phyloP scores from a whole-genome alignment of 495 filamentous ascomycete genomes.

The Choiromyces venosus region DNA sequence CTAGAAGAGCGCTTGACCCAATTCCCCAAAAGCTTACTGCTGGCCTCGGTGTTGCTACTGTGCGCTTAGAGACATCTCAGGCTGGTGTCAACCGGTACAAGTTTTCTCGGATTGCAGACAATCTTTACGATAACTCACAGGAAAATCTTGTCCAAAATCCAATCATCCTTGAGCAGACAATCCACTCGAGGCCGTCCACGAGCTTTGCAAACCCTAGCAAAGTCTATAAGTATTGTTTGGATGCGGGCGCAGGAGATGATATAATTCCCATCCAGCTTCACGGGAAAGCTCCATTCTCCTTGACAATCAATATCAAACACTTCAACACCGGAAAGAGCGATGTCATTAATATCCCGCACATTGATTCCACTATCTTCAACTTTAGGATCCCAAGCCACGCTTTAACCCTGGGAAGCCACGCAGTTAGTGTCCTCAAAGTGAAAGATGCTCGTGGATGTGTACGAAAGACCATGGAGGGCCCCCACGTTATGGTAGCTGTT shows the following conservation, averaged over 20 bases:
- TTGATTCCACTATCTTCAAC: constrained; percentile 65
- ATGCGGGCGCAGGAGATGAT: constrained; percentile 72
- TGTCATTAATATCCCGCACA: constrained; percentile 67
- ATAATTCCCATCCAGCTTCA: constrained; percentile 76
- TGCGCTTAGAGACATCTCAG: constrained; percentile 76
- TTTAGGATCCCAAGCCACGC: constrained; percentile 75
- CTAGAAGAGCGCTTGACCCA: constrained; percentile 25
- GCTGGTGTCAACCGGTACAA: constrained; percentile 79
- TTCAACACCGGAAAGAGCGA: constrained; percentile 73
- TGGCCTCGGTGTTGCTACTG: constrained; percentile 62
- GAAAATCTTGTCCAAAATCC: constrained; percentile 53
- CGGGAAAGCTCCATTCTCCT: constrained; percentile 78
- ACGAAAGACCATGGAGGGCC: constrained; percentile 60
- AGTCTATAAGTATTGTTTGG: constrained; percentile 88
- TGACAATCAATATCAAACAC: constrained; percentile 90
- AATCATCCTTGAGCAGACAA: constrained; percentile 70
- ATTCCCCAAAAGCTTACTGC: constrained; percentile 51
- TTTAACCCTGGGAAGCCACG: constrained; percentile 76
- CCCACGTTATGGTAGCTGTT: constrained; percentile 77
- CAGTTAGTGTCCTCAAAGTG: constrained; percentile 79
- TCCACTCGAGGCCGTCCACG: constrained; percentile 73
- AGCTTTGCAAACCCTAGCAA: constrained; percentile 80
- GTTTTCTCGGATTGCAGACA: constrained; percentile 73
- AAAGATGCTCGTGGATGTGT: constrained; percentile 80
- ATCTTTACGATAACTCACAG: constrained; percentile 68